phyloP scores from a whole-genome alignment of 2,329 filamentous ascomycete species.

The Colletotrichum sojae region DNA sequence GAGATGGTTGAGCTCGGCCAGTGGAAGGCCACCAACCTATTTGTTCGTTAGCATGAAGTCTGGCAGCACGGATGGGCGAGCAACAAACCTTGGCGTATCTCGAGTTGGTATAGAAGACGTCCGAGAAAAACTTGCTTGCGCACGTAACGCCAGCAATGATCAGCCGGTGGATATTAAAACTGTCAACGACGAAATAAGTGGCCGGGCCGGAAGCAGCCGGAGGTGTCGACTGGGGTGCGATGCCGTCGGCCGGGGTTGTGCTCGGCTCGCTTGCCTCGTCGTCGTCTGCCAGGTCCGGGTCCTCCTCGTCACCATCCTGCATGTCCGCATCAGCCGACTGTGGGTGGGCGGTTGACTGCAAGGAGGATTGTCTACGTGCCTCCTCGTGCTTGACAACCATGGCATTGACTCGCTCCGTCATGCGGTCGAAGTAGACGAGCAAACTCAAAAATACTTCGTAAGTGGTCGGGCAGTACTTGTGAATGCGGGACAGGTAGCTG shows the following conservation, averaged over 20 bases:
- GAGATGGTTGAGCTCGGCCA: constrained; percentile 94
- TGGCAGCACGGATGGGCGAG: too few species aligned
- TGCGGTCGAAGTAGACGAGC: constrained; percentile 97
- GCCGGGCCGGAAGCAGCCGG: constrained; percentile 51
- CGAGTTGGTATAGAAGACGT: constrained; percentile 99
- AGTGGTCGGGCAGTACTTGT: constrained; percentile 98
- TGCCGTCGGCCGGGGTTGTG: constrained; percentile 44
- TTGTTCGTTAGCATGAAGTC: background rate
- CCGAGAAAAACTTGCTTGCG: constrained; percentile 98
- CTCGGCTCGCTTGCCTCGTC: constrained; percentile 48
- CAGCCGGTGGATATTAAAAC: constrained; percentile 97
- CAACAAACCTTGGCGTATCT: constrained; percentile 93
- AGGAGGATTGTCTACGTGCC: constrained; percentile 56
- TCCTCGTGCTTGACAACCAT: constrained; percentile 79
- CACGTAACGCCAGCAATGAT: constrained; percentile 98
- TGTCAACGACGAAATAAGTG: constrained; percentile 92
- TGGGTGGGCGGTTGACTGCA: constrained; percentile 44
- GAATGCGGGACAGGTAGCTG: constrained; percentile 94
- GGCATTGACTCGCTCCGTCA: constrained; percentile 96
- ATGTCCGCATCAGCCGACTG: constrained; percentile 51
- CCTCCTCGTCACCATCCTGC: constrained; percentile 58
- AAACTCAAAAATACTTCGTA: constrained; percentile 98
- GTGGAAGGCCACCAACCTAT: constrained; percentile 92
- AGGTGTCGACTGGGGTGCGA: constrained; percentile 18
- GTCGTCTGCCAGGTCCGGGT: constrained; percentile 66